Conservation (phyloP, 2,329 filamentous ascomycete genomes). For the Pseudopithomyces chartarum region DNA sequence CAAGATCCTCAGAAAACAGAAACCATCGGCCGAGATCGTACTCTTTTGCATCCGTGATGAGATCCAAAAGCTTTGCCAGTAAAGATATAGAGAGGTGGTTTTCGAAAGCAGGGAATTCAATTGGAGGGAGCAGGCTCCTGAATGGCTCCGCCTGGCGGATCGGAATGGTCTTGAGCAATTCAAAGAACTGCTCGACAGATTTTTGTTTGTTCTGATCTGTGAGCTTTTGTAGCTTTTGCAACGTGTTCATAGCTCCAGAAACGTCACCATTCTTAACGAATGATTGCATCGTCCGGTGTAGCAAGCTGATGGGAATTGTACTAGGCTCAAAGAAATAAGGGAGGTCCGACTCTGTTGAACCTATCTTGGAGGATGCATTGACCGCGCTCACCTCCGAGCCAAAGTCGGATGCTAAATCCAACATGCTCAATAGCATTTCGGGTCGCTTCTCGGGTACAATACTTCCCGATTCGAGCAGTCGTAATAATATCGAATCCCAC, state of each 20-base stretch:
- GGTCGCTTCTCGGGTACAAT: conserved; percentile 53
- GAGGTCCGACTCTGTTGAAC: conserved; percentile 20
- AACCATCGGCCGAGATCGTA: conserved; percentile 60
- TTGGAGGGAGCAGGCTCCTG: conserved; percentile 31
- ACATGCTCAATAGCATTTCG: conserved; percentile 46
- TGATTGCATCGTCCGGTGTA: conserved; percentile 49
- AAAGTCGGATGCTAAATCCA: conserved; percentile 47
- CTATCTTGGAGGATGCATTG: conserved; percentile 38
- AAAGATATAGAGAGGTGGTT: conserved; percentile 53
- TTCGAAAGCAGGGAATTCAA: conserved; percentile 53
- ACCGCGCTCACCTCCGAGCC: conserved; percentile 46
- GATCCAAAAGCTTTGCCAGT: conserved; percentile 57
- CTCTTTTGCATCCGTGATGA: conserved; percentile 52
- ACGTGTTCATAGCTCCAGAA: conserved; percentile 43
- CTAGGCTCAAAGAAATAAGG: conserved; percentile 53
- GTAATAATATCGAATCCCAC: conserved; percentile 54
- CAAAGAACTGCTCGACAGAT: conserved; percentile 51
- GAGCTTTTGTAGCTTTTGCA: conserved; percentile 45
- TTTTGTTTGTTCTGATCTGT: conserved; percentile 51
- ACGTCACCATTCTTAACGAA: conserved; percentile 48
- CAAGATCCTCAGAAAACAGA: conserved; percentile 56
- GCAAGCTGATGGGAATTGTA: conserved; percentile 47
- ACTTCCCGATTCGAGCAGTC: conserved; percentile 56
- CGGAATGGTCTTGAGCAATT: conserved; percentile 27
- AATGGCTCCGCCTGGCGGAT: conserved; percentile 29